Evolutionary conservation across 2,329 filamentous ascomycete genomes (phyloP), one percentile per base, ranked within the genome.

Genomic region (Clonostachys chloroleuca): DNA sequence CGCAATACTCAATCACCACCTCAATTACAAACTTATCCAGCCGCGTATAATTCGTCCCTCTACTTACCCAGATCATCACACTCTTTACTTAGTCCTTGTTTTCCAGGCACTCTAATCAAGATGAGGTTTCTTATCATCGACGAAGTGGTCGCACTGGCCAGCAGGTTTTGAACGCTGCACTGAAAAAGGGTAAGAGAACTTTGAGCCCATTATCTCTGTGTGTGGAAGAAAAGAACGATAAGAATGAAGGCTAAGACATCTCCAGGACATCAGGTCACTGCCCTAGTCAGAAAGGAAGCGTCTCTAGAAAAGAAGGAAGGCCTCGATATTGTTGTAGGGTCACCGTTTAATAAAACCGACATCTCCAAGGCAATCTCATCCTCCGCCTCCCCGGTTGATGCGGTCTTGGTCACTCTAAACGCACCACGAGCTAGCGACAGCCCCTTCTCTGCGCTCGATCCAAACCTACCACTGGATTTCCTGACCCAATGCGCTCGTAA

Each of bases 381-480:
- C 8, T 47, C 50, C 1, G 37, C 51, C 12, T 42, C 16, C 4
- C 43, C 46, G 10, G 50, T 52, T 12, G 55, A 64, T 33, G 71
- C 66, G 2, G 63, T 78, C n/a, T 58, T 78, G n/a, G 64, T 75
- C 24, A 70, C 76, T 0, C 67, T 79, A 5, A 70, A 64, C 47
- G 67, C 73, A 1, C 62, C 64, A 10, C 67, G 73, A 12, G 59
- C 57, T n/a, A 65, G 59, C 14, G 73, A 77, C 48, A 72, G 61
- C 35, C 75, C 74, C 5, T 77, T 77, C 52, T 61, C 73, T 1
- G 63, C 65, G 10, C 61, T 66, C 5, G 62, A 69, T 12, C 46
- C 46, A 16, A 44, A 45, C 34, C 62, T 66, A 1, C 70, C 72
- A 1, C 64, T 63, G 1, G 59, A 64, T 1, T 58, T 78, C 13